A percentile compares a stretch with the other conserved stretches of the same genome.
These are phyloP conservation scores for Chlamydomonas sphaeroides DNA, from an alignment of 139 green algal species.

Conservation along the genomic window DNA sequence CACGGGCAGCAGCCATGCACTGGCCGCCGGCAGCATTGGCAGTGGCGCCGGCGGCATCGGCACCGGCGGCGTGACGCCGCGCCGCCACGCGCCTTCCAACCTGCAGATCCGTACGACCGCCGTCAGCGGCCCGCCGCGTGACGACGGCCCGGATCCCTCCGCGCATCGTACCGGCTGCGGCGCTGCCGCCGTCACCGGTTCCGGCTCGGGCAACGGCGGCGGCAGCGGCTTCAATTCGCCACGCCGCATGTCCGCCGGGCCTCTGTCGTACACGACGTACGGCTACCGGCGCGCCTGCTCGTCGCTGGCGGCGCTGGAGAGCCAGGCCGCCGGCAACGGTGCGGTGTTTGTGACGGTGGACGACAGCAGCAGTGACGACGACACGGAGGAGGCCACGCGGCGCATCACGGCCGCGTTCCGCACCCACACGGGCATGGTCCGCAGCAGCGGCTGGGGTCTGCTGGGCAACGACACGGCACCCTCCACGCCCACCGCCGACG, in stretches of 20 bases:
- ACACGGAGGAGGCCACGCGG: constrained; percentile 4
- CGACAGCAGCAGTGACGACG: constrained; percentile 2
- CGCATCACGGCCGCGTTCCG: constrained; percentile 21
- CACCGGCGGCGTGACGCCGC: too few relatives aligned
- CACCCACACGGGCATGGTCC: constrained; percentile 11
- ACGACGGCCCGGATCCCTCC: background rate
- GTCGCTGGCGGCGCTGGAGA: constrained; percentile 24
- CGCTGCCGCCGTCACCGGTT: background rate
- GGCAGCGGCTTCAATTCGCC: background rate
- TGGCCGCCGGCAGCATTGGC: too few relatives aligned
- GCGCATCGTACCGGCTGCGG: too few relatives aligned
- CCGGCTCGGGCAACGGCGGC: background rate
- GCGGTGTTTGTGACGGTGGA: background rate
- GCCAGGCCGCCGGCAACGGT: background rate
- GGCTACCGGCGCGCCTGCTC: constrained; percentile 33
- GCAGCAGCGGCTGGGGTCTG: constrained; percentile 20
- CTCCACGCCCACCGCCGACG: constrained; percentile 9
- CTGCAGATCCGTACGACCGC: too few relatives aligned
- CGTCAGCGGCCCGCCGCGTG: background rate
- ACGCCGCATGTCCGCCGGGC: background rate
- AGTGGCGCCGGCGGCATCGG: too few relatives aligned
- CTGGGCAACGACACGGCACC: constrained; percentile 19
- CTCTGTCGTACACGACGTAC: constrained; percentile 34
- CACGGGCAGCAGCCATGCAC: too few relatives aligned
- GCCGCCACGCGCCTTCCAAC: too few relatives aligned